phyloP scores from a whole-genome alignment of 371 early-diverging fungal species.

The Mucor indicus region DNA sequence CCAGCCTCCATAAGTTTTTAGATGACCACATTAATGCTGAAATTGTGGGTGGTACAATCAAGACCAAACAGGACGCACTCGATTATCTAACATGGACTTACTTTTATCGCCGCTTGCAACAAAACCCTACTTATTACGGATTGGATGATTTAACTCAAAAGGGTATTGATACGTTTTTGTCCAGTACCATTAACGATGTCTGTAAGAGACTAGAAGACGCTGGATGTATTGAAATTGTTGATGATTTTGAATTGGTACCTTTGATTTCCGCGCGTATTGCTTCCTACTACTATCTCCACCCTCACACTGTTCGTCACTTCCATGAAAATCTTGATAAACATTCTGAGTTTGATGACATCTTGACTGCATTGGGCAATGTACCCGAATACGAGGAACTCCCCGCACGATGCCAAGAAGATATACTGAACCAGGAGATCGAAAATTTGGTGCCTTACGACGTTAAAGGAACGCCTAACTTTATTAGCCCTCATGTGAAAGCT shows the following conservation, averaged over 20 bases:
- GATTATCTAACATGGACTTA: conserved; percentile 96
- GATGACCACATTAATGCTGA: conserved; percentile 94
- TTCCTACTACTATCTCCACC: conserved; percentile 85
- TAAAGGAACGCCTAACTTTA: conserved; percentile 53
- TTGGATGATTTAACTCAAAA: conserved; percentile 69
- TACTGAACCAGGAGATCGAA: conserved; percentile 75
- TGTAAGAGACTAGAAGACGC: conserved; percentile 64
- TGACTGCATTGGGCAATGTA: conserved; percentile 74
- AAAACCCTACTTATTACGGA: conserved; percentile 95
- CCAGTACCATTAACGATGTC: conserved; percentile 70
- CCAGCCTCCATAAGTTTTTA: conserved; percentile 70
- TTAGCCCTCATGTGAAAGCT: conserved; percentile 86
- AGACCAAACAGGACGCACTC: conserved; percentile 86
- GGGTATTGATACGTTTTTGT: conserved; percentile 73
- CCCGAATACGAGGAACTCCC: conserved; percentile 89
- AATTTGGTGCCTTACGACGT: conserved; percentile 57
- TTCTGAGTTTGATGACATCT: conserved; percentile 54
- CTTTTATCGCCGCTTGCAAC: conserved; percentile 83
- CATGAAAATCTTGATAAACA: conserved; percentile 43
- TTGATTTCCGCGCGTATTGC: conserved; percentile 80
- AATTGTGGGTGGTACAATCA: conserved; percentile 82
- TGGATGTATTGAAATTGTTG: conserved; percentile 69
- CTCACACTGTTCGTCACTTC: conserved; percentile 75
- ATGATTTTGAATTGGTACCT: conserved; percentile 61
- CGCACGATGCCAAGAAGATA: conserved; percentile 90